A percentile compares a stretch with the other conserved stretches of the same genome.
These are phyloP conservation scores for Elsinoe perseae DNA, from an alignment of 2,329 filamentous ascomycete genomes.

Conservation along the genomic window DNA sequence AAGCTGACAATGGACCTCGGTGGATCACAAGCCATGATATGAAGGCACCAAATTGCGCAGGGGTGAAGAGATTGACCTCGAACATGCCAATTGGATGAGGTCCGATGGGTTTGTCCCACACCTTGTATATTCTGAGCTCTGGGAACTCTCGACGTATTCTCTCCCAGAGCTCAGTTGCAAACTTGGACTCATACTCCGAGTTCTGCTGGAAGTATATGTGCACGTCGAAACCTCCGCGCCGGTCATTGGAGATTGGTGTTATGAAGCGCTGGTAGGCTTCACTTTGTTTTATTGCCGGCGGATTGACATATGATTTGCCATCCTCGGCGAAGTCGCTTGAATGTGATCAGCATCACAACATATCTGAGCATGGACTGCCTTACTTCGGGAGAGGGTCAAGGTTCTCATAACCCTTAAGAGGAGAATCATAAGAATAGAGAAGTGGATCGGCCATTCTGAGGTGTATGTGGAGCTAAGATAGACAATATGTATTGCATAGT, in stretches of 20 bases:
- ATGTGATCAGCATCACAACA: background rate
- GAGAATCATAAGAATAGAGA: slow-evolving; percentile 48
- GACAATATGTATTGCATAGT: background rate
- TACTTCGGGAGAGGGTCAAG: slow-evolving; percentile 40
- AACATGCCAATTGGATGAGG: slow-evolving; percentile 85
- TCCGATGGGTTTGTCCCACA: slow-evolving; percentile 71
- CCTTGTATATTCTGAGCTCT: slow-evolving; percentile 70
- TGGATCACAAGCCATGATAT: slow-evolving; percentile 77
- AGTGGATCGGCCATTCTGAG: slow-evolving; percentile 43
- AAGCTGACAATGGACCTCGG: slow-evolving; percentile 66
- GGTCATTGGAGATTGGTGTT: slow-evolving; percentile 58
- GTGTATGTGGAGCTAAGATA: background rate
- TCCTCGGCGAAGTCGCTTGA: slow-evolving; percentile 56
- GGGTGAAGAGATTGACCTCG: slow-evolving; percentile 81
- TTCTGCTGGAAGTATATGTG: slow-evolving; percentile 73
- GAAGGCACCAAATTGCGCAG: slow-evolving; percentile 80
- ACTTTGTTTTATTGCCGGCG: slow-evolving; percentile 50
- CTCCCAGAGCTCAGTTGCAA: slow-evolving; percentile 66
- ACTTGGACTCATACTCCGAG: slow-evolving; percentile 55
- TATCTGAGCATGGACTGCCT: background rate
- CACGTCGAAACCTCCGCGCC: slow-evolving; percentile 69
- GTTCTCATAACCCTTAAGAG: slow-evolving; percentile 45
- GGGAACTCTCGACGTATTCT: slow-evolving; percentile 78
- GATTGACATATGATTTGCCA: slow-evolving; percentile 70
- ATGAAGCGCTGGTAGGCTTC: slow-evolving; percentile 63